Conservation (phyloP, 495 filamentous ascomycete genomes). For the Clavariopsis aquatica region DNA sequence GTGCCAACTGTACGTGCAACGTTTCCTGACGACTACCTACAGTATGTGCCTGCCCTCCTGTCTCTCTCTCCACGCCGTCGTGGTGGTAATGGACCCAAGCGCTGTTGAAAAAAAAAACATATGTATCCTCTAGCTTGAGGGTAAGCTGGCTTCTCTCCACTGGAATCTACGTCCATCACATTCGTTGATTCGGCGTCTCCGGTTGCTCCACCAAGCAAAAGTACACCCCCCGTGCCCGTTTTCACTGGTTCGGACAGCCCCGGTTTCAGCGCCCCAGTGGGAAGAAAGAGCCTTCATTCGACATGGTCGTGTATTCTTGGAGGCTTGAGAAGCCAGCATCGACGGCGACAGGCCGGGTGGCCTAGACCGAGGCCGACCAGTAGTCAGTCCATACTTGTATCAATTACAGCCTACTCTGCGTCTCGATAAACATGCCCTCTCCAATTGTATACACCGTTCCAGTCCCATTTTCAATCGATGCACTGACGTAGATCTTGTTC, state of each 20-base stretch:
- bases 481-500: conserved; percentile 43
- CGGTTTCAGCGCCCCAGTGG: neutral
- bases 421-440: conserved; percentile 45
- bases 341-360: neutral
- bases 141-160: no score
- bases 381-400: neutral
- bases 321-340: no score
- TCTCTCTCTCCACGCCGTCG: no score
- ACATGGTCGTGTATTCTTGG: no score
- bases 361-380: neutral
- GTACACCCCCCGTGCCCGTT: neutral
- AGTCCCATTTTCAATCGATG: conserved; percentile 40
- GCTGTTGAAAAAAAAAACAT: no score
- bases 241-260: neutral
- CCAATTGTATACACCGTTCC: conserved; percentile 42
- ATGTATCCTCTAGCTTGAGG: neutral
- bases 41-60: no score
- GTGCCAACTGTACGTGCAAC: neutral
- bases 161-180: no score
- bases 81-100: no score
- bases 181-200: neutral
- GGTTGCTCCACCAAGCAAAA: neutral
- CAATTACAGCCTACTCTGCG: conserved; percentile 43
- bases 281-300: no score
- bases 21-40: no score